Conservation (phyloP, 2,329 filamentous ascomycete genomes). For the Xylariaceae sp. region DNA sequence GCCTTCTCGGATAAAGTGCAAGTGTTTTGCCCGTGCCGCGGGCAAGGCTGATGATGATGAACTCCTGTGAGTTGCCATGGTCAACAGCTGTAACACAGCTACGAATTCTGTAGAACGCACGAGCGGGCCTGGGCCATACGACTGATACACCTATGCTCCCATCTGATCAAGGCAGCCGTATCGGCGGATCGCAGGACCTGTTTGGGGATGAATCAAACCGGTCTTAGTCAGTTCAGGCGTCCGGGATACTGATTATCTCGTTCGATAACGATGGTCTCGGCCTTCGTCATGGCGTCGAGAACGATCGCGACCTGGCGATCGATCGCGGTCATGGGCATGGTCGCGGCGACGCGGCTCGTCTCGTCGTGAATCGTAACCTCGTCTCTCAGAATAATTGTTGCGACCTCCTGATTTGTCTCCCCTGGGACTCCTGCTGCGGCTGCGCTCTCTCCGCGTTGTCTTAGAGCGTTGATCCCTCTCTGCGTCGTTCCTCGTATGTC, state of each 20-base stretch:
- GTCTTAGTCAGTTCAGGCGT: neutral
- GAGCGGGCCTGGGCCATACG: neutral
- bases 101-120: conserved; percentile 4
- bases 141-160: neutral
- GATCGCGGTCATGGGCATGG: conserved; percentile 11
- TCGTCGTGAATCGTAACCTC: conserved; percentile 21
- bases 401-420: conserved; percentile 20
- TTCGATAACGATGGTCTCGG: conserved; percentile 22
- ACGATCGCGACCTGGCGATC: conserved; percentile 23
- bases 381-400: conserved; percentile 19
- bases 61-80: neutral
- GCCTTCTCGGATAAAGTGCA: neutral
- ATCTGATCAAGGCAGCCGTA: neutral
- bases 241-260: conserved; percentile 18
- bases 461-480: conserved; percentile 23
- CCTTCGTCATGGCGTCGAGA: conserved; percentile 21
- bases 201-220: neutral
- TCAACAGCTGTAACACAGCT: neutral
- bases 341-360: conserved; percentile 24
- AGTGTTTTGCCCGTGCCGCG: neutral
- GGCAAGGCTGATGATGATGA: neutral
- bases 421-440: conserved; percentile 32
- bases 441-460: conserved; percentile 14
- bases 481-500: conserved; percentile 25
- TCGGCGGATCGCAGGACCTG: neutral